Evolutionary conservation across 1,284 basidiomycete genomes (phyloP).

Genomic region (Phenoliferia sp.): DNA sequence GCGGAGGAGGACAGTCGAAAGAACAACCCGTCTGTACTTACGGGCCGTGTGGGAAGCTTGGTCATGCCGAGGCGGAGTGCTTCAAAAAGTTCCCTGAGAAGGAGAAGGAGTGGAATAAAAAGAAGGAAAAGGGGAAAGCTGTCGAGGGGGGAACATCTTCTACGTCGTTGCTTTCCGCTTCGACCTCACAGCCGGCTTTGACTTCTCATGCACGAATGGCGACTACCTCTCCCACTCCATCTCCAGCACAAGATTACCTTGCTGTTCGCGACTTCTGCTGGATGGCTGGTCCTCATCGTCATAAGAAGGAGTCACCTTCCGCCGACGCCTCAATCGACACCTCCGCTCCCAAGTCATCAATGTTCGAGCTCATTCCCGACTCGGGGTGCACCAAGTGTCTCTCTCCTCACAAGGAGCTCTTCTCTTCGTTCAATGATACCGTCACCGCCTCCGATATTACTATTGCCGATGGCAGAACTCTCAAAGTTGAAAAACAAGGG

Average conservation of each 20-base stretch:
- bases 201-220: too few species aligned
- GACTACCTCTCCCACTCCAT: too few species aligned
- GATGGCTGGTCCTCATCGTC: too few species aligned
- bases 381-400: not conserved
- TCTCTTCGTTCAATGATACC: not conserved
- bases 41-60: not conserved
- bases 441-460: not conserved
- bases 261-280: too few species aligned
- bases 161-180: not conserved
- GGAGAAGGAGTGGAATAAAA: not conserved
- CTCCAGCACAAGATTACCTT: too few species aligned
- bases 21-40: not conserved
- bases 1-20: too few species aligned
- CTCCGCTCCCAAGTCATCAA: too few species aligned
- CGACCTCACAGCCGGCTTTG: not conserved
- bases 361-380: not conserved
- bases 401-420: not conserved
- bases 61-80: not conserved
- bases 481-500: not conserved
- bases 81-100: not conserved
- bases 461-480: not conserved
- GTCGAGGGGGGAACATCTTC: not conserved
- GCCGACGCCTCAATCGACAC: too few species aligned
- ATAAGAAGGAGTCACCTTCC: too few species aligned
- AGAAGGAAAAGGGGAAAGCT: not conserved